Evolutionary conservation across 768 basidiomycete genomes (phyloP).

Genomic region (Tylopilus sp.): DNA sequence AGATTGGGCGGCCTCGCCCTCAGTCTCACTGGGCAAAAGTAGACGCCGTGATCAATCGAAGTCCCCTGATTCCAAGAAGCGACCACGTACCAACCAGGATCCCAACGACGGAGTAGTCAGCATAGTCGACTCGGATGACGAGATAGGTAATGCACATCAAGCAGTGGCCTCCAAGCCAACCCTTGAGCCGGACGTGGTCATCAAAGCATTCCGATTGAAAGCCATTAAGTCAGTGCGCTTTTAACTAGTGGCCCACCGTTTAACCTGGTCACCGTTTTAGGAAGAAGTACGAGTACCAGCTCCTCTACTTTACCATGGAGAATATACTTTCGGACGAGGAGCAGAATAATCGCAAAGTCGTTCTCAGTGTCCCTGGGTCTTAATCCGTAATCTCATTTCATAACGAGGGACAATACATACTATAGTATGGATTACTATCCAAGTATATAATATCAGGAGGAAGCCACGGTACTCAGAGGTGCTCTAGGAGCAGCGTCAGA

Average conservation of each 20-base stretch:
- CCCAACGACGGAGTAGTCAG: constrained; percentile 29
- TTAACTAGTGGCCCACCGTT: neutral
- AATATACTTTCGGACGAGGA: constrained; percentile 56
- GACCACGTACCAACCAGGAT: constrained; percentile 16
- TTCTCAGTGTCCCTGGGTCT: constrained; percentile 46
- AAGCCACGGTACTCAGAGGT: constrained; percentile 45
- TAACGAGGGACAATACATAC: neutral
- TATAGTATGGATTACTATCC: neutral
- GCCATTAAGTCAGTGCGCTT: constrained; percentile 38
- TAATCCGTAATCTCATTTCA: constrained; percentile 10
- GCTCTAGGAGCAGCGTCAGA: neutral
- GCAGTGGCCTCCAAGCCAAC: neutral
- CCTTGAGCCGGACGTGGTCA: constrained; percentile 32
- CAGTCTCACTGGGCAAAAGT: constrained; percentile 9
- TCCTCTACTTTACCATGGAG: constrained; percentile 77
- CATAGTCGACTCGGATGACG: constrained; percentile 19
- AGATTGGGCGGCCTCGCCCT: constrained; percentile 11
- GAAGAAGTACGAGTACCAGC: constrained; percentile 62
- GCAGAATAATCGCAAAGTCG: constrained; percentile 44
- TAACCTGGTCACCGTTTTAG: constrained; percentile 9
- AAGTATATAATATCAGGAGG: constrained; percentile 26
- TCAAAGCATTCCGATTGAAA: constrained; percentile 51
- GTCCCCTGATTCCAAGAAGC: constrained; percentile 28
- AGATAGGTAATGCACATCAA: constrained; percentile 1
- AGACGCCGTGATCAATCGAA: constrained; percentile 24